These are phyloP conservation scores for Phaeosphaeriaceae sp. DNA, from an alignment of 2,329 filamentous ascomycete species.

Conservation along the genomic window DNA sequence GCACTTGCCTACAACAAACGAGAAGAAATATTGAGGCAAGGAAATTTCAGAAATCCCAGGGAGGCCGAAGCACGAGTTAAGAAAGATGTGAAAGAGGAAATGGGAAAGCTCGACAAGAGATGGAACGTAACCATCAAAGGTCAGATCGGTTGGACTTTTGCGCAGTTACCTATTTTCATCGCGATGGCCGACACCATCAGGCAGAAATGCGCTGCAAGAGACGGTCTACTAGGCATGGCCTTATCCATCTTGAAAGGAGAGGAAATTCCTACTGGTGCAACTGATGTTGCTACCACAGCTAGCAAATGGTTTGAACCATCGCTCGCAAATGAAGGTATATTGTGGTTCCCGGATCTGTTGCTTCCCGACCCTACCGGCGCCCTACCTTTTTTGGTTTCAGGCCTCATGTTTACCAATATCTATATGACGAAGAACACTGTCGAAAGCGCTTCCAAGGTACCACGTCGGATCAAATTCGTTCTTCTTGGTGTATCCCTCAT, in stretches of 20 bases:
- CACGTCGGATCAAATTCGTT: conserved; percentile 27
- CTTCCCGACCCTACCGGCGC: conserved; percentile 58
- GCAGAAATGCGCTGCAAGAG: conserved; percentile 40
- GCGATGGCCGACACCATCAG: conserved; percentile 46
- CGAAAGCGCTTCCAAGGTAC: conserved; percentile 18
- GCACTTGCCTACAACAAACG: conserved; percentile 35
- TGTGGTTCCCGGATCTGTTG: conserved; percentile 67
- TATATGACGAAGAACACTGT: conserved; percentile 32
- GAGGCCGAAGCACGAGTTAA: conserved; percentile 18
- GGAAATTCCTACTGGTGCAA: conserved; percentile 5
- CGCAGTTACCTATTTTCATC: conserved; percentile 46
- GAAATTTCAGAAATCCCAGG: conserved; percentile 28
- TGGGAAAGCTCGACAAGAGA: conserved; percentile 29
- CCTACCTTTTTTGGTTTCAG: conserved; percentile 58
- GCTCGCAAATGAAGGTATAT: conserved; percentile 62
- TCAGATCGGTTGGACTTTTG: conserved; percentile 37
- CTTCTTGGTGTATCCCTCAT: conserved; percentile 38
- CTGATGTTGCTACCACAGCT: conserved; percentile 9
- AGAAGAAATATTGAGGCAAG: conserved; percentile 23
- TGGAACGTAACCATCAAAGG: conserved; percentile 37
- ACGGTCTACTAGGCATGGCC: conserved; percentile 38
- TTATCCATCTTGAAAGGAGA: conserved; percentile 17
- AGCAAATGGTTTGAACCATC: conserved; percentile 54
- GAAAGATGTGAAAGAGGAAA: conserved; percentile 28
- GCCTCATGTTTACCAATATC: conserved; percentile 58